These are phyloP conservation scores for Trichoderma orchidacearum DNA, from an alignment of 495 filamentous ascomycete genomes.

Conservation along the genomic window DNA sequence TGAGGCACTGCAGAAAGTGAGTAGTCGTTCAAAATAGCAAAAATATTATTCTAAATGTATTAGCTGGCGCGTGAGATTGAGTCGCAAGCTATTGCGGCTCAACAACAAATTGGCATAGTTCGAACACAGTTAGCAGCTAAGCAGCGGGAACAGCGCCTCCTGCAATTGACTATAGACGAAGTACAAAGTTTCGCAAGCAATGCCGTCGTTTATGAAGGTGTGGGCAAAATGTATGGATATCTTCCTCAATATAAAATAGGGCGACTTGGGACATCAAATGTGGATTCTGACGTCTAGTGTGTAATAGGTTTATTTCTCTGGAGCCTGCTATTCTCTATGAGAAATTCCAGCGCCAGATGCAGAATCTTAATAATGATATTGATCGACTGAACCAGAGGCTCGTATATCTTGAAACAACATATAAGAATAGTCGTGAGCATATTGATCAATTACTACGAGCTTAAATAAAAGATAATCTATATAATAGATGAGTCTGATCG, in stretches of 20 bases:
- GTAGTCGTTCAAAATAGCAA: constrained; percentile 3
- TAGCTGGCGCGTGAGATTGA: constrained; percentile 93
- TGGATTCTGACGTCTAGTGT: constrained; percentile 3
- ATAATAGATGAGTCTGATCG: no score
- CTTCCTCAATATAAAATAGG: neutral
- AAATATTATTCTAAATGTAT: neutral
- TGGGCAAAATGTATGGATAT: constrained; percentile 79
- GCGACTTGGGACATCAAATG: neutral
- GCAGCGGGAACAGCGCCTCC: constrained; percentile 76
- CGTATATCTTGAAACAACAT: constrained; percentile 86
- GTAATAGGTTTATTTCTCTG: constrained; percentile 67
- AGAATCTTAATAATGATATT: constrained; percentile 64
- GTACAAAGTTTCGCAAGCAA: constrained; percentile 60
- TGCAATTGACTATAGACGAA: constrained; percentile 79
- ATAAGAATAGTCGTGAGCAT: constrained; percentile 82
- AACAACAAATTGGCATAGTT: constrained; percentile 84
- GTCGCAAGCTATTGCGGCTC: constrained; percentile 68
- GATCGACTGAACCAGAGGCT: constrained; percentile 75
- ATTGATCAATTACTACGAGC: constrained; percentile 61
- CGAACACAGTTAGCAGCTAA: constrained; percentile 75
- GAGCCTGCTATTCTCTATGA: constrained; percentile 60
- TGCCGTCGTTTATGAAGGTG: constrained; percentile 83
- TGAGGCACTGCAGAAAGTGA: constrained; percentile 87
- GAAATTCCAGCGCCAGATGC: constrained; percentile 60
- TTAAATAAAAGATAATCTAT: no score